Evolutionary conservation across 352 stramenopile species (phyloP), one percentile per base, ranked within the genome.

Genomic region (Phytophthora kernoviae): DNA sequence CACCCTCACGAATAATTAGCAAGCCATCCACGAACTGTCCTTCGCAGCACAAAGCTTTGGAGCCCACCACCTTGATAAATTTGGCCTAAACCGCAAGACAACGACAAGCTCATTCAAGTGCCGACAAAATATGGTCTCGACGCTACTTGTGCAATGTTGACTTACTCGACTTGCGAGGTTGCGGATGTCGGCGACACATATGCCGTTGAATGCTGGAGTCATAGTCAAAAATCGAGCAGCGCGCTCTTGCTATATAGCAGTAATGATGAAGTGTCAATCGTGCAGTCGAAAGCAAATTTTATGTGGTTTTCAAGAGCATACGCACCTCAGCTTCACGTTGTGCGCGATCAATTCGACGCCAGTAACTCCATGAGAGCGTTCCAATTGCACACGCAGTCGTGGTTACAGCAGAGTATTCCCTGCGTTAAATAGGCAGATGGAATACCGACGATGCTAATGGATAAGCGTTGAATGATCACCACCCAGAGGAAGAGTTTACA

Each of bases 11-110:
- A 34, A 88, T 75, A 18, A 90, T 50, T 11, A 88, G 36, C 22
- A 90, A 53, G 0, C 80, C 80, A 46, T 86, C 74, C 12, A 90
- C 66, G 47, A 61, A 57, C 37, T 90, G 80, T 0, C 74, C 80
- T 55, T 87, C 77, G 4, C 68, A 77, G 40, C 73, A 88, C 20
- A 90, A 37, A 10, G 75, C 77, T 48, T 79, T 81, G 8, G 78
- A 76, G 0, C 80, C 80, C 4, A 85, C 50, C 2, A 82, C 61
- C 58, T 87, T 90, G 21, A 62, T 34, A 14, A 54, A 65, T 39
- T 55, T 76, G 1, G 73, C 73, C 61, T 79, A 43, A 36, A 55
- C 14, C 14, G 58, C 39, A 15, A 33, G 6, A 59, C 4, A 37
- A 20, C 17, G 9, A 12, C 1, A 14, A 15, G 37, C 1, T 8